Conservation (phyloP, 164 flowering plant genomes). For the Saururus chinensis region DNA sequence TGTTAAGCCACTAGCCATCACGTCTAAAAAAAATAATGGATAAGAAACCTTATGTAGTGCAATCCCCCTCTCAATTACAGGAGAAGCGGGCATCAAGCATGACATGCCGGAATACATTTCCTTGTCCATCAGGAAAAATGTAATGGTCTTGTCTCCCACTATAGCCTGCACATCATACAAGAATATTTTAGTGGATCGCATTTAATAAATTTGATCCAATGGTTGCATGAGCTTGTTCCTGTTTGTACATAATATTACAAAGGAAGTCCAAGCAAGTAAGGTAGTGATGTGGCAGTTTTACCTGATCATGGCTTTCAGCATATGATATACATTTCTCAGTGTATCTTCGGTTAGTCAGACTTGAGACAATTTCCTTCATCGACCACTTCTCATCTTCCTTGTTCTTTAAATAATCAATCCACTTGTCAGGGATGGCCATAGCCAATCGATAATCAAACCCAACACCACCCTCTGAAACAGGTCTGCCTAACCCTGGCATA, state of each 20-base stretch:
- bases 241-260: background rate
- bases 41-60: slow-evolving; percentile 92
- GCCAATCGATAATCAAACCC: slow-evolving; percentile 96
- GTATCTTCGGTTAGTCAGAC: slow-evolving; percentile 88
- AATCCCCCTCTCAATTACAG: slow-evolving; percentile 77
- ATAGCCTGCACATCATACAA: slow-evolving; percentile 39
- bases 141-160: slow-evolving; percentile 93
- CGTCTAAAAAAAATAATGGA: background rate
- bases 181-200: too few relatives aligned
- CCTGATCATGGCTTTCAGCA: slow-evolving; percentile 99
- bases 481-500: slow-evolving; percentile 82
- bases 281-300: slow-evolving; percentile 6
- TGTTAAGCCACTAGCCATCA: background rate
- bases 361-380: slow-evolving; percentile 58
- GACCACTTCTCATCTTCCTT: slow-evolving; percentile 86
- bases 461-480: slow-evolving; percentile 71
- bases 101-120: slow-evolving; percentile 98
- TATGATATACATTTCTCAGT: slow-evolving; percentile 87
- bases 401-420: slow-evolving; percentile 93
- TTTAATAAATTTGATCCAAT: too few relatives aligned
- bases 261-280: background rate
- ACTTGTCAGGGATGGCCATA: slow-evolving; percentile 93
- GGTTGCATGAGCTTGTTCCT: too few relatives aligned
- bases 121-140: slow-evolving; percentile 85
- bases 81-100: slow-evolving; percentile 61